Base-by-base conservation (phyloP, 768 basidiomycete species). In the Termitomyces sp. region DNA sequence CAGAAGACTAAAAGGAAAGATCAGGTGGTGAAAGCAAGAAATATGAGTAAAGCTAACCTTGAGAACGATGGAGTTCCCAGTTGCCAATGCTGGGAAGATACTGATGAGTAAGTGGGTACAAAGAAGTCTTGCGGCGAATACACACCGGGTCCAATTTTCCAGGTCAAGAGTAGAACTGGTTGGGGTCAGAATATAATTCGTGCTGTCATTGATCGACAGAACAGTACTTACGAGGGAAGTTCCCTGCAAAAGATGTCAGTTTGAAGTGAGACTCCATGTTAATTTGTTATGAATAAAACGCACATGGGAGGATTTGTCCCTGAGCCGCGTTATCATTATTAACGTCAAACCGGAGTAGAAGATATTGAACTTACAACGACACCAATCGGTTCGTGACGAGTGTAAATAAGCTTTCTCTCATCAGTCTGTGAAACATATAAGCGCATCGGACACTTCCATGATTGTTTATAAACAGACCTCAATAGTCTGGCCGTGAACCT, bases 141-240 rank as follows among this genome's bases (percentile, higher is more conserved):
- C 60, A n/a, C 65, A 70, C 88, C 91, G 5, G 93, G 91, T 0
- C 80, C 91, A 53, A 92, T 68, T 72, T 93, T 94, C 88, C 88
- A 89, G 3, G 80, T 68, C 59, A 87, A 72, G 84, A 93, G 89
- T 51, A 77, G 67, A 58, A 81, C 78, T 76, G 68, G 2, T 35
- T 61, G 58, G 63, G 69, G 68, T 73, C 5, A 43, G 16, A 28
- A 28, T 6, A 43, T 13, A 14, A 18, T 2, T n/a, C 13, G 3
- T 36, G 41, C 33, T 13, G 28, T 13, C 18, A 35, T 4, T 16
- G 2, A 43, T 12, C 5, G 5, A 18, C 13, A 35, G 35, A 1
- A 33, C 35, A 32, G 5, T 9, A 61, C 74, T 35, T 64, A 79
- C 78, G 72, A 68, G 83, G 84, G 74, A 82, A 86, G 73, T 87